Evolutionary conservation across 225 moss, liverwort and hornwort species (phyloP), one percentile per base, ranked within the genome.

Genomic region (Anthoceros angustus): DNA sequence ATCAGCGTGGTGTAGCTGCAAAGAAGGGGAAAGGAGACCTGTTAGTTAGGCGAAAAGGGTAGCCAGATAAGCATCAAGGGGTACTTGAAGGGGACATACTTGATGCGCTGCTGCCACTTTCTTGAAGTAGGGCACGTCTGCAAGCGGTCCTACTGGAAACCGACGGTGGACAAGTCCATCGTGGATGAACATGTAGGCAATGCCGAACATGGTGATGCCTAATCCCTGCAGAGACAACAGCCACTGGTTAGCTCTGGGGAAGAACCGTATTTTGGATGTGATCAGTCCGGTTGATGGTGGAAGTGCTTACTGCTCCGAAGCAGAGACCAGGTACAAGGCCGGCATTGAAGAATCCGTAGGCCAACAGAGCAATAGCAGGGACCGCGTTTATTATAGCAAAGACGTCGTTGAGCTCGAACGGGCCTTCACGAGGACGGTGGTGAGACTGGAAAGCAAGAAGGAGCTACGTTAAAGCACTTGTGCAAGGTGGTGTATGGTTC

Each of bases 131-230:
- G 95, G 95, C 50, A 98, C 83, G 62, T 83, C 88, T 18, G 95
- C 95, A 60, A 98, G 80, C 10, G 95, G 91, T 5, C 95, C 95
- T 25, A 98, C 79, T 40, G 95, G 88, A 23, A 98, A 98, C 41
- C 95, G 85, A 41, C 87, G 77, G 74, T 91, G 95, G 4, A 98
- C 95, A n/a, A 98, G 82, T 11, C 95, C 95, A 66, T 98, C 95
- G 64, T 98, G 95, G 5, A 98, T 88, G 46, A 92, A 98, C 95
- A 98, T 98, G 71, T 98, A 98, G 25, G 95, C 83, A 70, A 98
- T 92, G 25, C 95, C 95, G 65, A 95, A 95, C 95, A 95, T 87
- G 41, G 95, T 83, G 61, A 95, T 95, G 12, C 95, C 95, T 41
- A 95, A 75, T 7, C 95, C 95, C 88, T 88, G 76, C 70, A 73